These are phyloP conservation scores for Iodosphaeria phyllophila DNA, from an alignment of 2,329 filamentous ascomycete species.

Conservation along the genomic window DNA sequence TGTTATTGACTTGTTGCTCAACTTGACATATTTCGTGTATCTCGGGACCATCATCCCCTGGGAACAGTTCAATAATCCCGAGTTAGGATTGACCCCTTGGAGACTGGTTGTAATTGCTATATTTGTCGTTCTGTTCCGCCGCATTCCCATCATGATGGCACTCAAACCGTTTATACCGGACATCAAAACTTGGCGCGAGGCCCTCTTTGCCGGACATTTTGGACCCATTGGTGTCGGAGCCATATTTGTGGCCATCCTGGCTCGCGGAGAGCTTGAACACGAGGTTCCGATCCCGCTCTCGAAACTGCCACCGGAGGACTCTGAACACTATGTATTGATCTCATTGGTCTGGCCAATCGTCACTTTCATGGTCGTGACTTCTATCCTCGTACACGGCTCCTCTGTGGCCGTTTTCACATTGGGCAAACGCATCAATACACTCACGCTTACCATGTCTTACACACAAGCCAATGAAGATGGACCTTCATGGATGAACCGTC, in stretches of 20 bases:
- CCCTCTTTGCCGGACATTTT: slow-evolving; percentile 91
- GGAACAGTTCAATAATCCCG: slow-evolving; percentile 66
- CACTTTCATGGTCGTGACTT: slow-evolving; percentile 82
- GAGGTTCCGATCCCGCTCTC: slow-evolving; percentile 56
- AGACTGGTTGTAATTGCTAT: slow-evolving; percentile 83
- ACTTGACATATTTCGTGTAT: slow-evolving; percentile 95
- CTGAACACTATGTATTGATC: slow-evolving; percentile 50
- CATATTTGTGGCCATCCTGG: slow-evolving; percentile 86
- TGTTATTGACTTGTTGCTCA: slow-evolving; percentile 93
- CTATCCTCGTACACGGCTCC: slow-evolving; percentile 92
- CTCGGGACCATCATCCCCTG: slow-evolving; percentile 95
- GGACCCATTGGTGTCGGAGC: slow-evolving; percentile 94
- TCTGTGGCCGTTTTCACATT: slow-evolving; percentile 95
- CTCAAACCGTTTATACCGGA: slow-evolving; percentile 90
- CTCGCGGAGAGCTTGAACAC: slow-evolving; percentile 76
- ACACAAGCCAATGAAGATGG: slow-evolving; percentile 78
- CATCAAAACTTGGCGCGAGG: slow-evolving; percentile 95
- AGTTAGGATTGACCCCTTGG: slow-evolving; percentile 68
- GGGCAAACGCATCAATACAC: slow-evolving; percentile 93
- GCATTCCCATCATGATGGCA: slow-evolving; percentile 83
- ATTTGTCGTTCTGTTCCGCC: slow-evolving; percentile 85
- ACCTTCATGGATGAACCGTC: slow-evolving; percentile 83
- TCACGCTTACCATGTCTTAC: slow-evolving; percentile 91
- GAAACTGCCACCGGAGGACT: slow-evolving; percentile 32
- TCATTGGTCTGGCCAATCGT: slow-evolving; percentile 89